Evolutionary conservation across 2,329 filamentous ascomycete genomes (phyloP), one percentile per base, ranked within the genome.

Genomic region (Myriosclerotinia duriaeana): DNA sequence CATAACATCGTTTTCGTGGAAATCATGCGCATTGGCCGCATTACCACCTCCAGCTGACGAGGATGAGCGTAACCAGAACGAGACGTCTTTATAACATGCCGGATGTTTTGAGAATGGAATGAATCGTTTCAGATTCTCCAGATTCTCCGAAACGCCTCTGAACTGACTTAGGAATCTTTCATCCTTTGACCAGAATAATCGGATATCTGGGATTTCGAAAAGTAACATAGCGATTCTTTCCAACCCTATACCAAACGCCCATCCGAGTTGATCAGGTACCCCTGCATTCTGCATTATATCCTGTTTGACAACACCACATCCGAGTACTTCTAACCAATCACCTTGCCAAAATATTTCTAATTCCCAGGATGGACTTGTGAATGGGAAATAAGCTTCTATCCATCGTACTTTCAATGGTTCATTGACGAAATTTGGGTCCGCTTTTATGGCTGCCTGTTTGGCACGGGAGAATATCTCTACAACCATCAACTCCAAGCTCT

Each of bases 1-100:
- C 94, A 98, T 98, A 62, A 98, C 83, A 78, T 99, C 95, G 79
- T 98, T 98, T 77, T 96, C 93, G 77, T 98, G 94, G 76, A 97
- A 92, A 72, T 81, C 79, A 38, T 78, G 75, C 67, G 72, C 77
- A 73, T 78, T 81, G 67, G 74, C 78, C 53, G 71, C 75, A 5
- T 71, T 74, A 64, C 79, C 82, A 38, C 83, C 83, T 15, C 80
- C 83, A 3, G 79, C 78, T 2, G 81, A 80, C 8, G 74, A 78
- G 6, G 78, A 74, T 26, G 80, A 77, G 22, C 78, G 80, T 65
- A 98, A 80, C 95, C 95, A 99, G 78, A 99, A 99, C 0, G 93
- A 91, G 14, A 98, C 90, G 77, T 99, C 95, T 79, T 94, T 94
- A 76, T 90, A 90, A 77, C 92, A 96, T 30, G 89, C 87, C 0